Evolutionary conservation across 208 protist species (phyloP), one percentile per base, ranked within the genome.

Genomic region (Acanthamoeba quina): DNA sequence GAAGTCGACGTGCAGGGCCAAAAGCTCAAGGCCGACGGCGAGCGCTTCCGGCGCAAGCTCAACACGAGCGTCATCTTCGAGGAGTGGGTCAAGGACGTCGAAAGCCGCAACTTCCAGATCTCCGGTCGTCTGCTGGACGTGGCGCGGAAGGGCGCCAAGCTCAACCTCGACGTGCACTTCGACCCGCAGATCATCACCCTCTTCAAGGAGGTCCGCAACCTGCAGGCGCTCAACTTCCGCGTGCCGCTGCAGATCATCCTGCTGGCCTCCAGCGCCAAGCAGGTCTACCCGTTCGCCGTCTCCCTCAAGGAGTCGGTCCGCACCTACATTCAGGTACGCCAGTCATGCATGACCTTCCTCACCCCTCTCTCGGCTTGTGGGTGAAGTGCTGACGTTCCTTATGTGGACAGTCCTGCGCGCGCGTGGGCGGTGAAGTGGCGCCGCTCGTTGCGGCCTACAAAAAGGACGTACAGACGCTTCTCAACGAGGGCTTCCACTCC

Each of bases 121-220:
- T 64, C 49, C 9, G 95, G 97, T n/a, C 85, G 62, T n/a, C 88
- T 98, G 44, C 95, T 98, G 21, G 60, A 83, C 66, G 92, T 97
- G 5, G 49, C 78, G 15, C 68, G 94, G 52, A 94, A 95, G 34
- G 94, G 62, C 52, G 60, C 41, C 31, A 95, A 90, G 26, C 58
- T 95, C 7, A 66, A 95, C 10, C 94, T 98, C 17, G 95, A 95
- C 9, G 97, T 98, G 34, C 98, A 98, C 83, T 98, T 98, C 74
- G 96, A 98, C 95, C 60, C 83, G 41, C 82, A 97, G 13, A 95
- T 98, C 21, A 95, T 98, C 37, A 97, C 83, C n/a, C 92, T 98
- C 13, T 98, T 98, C 89, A 98, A 98, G 94, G 98, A 98, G 90
- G 95, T 98, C 13, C 86, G 97, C 74, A 97, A 97, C 95, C 89